Percentiles rank a stretch among this genome's conserved stretches.
phyloP scores from a whole-genome alignment of 1,139 yeast species.

The Hemisphaericaspora xylofermentans region DNA sequence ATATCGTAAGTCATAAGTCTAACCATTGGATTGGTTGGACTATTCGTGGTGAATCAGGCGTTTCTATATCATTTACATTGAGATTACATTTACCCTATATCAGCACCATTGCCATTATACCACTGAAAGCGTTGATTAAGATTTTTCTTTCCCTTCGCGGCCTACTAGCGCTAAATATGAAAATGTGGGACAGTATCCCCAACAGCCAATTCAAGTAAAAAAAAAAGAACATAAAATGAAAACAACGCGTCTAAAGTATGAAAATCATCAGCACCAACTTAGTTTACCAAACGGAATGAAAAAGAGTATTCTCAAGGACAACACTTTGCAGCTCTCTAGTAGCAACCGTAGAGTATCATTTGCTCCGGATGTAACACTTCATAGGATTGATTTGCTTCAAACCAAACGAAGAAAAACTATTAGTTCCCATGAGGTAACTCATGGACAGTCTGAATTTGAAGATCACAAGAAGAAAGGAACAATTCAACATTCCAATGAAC shows the following conservation, averaged over 20 bases:
- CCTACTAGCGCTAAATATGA: too few species aligned
- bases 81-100: too few species aligned
- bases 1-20: too few species aligned
- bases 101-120: too few species aligned
- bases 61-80: too few species aligned
- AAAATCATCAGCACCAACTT: neutral
- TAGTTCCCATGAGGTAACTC: neutral
- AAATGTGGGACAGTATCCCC: too few species aligned
- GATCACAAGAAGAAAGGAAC: neutral
- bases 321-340: constrained; percentile 22
- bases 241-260: neutral
- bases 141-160: too few species aligned
- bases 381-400: constrained; percentile 57
- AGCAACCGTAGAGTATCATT: constrained; percentile 60
- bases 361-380: constrained; percentile 75
- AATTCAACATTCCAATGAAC: neutral
- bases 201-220: neutral
- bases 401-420: constrained; percentile 38
- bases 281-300: constrained; percentile 13
- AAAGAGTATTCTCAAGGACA: constrained; percentile 29
- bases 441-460: neutral
- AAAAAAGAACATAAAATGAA: neutral
- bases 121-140: too few species aligned
- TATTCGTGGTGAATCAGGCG: too few species aligned
- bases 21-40: too few species aligned